Base-by-base conservation (phyloP, 352 stramenopile species). In the Phytophthora constricta region DNA sequence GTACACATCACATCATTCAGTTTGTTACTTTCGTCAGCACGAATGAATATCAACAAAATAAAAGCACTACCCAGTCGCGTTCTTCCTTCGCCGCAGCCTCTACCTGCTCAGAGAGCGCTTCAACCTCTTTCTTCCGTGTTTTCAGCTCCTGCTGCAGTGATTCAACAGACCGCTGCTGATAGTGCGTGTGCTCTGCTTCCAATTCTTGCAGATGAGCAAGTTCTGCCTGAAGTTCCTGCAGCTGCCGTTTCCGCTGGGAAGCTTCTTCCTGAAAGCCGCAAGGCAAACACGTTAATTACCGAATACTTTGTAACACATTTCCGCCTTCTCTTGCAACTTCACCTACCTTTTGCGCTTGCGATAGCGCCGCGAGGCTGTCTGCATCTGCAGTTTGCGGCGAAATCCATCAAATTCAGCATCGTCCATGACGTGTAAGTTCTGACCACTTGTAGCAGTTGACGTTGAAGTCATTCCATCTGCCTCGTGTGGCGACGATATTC, bases 301-400 rank as follows among this genome's bases (percentile, higher is more conserved):
- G 13, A 37, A n/a, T n/a, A n/a, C n/a, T n/a, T n/a, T n/a, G n/a
- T n/a, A n/a, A n/a, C n/a, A n/a, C n/a, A n/a, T n/a, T n/a, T n/a
- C n/a, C n/a, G n/a, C n/a, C n/a, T n/a, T n/a, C n/a, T n/a, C n/a
- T n/a, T n/a, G n/a, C n/a, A n/a, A n/a, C n/a, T 37, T 37, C 31
- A 37, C 31, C 31, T 13, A 76, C 68, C 65, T 73, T 82, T 79
- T 81, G 27, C 70, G 70, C 41, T 70, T 77, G 3, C 74, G 66
- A 52, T 77, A 74, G 16, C 70, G 62, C n/a, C 70, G 67, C 28
- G 74, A 82, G 9, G 65, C 62, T 20, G 62, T 77, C 25, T 82
- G 70, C 55, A 69, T 68, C 22, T 56, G 62, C 17, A 82, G 42
- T 45, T 77, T 77, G 3, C 70, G 74, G n/a, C 72, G 65, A 23